phyloP scores from a whole-genome alignment of 2,329 filamentous ascomycete genomes.

The Neopestalotiopsis sp. region DNA sequence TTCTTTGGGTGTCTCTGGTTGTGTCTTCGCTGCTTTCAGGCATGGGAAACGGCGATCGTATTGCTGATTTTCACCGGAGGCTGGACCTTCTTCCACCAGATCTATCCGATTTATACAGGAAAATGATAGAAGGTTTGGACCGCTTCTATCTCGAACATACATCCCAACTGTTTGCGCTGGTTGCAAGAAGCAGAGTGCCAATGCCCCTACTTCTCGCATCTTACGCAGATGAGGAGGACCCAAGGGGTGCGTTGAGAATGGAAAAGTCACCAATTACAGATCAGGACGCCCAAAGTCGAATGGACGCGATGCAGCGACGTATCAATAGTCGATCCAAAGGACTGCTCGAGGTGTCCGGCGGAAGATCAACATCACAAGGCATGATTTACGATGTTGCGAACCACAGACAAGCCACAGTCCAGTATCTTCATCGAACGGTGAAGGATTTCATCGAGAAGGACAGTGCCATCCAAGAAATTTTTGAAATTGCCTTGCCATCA shows the following conservation, averaged over 20 bases:
- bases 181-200: neutral
- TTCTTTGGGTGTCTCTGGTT: neutral
- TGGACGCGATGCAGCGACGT: neutral
- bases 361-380: neutral
- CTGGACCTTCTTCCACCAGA: neutral
- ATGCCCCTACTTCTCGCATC: neutral
- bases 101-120: rapidly evolving
- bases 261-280: neutral
- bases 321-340: neutral
- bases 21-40: neutral
- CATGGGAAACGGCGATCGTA: neutral
- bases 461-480: neutral
- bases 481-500: neutral
- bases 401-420: neutral
- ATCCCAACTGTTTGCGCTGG: neutral
- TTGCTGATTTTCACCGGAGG: neutral
- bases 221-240: neutral
- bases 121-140: neutral
- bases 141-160: neutral
- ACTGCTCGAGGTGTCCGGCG: neutral
- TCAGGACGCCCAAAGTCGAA: neutral
- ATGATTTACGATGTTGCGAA: neutral
- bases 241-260: neutral
- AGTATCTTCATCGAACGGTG: neutral
- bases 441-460: neutral